Base-by-base conservation (phyloP, 495 filamentous ascomycete genomes). In the Patellaria atrata region DNA sequence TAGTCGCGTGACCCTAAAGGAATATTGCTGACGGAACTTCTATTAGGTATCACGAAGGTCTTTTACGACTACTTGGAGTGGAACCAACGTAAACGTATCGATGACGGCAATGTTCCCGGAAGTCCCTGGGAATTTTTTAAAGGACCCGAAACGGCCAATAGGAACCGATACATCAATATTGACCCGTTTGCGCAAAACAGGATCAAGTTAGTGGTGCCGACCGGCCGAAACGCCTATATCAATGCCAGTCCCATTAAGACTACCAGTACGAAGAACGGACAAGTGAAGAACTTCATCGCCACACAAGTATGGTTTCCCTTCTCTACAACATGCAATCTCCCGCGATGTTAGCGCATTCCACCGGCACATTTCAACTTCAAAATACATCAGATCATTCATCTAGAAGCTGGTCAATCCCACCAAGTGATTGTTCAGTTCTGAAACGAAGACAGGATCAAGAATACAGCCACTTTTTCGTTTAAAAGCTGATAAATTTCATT, bases 211-310 rank as follows among this genome's bases (percentile, higher is more conserved):
- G 68, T 69, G 22, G 89, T 96, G 2, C 78, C 82, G 8, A 70
- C 77, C 19, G 82, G 77, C 10, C 60, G 75, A 37, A 73, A 75
- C 44, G 82, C 94, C 55, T 99, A 96, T 57, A 91, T 96, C 63
- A 99, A 99, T 53, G 89, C 89, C 13, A 92, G 83, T 5, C 83
- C 85, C 13, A 91, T 99, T 28, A 48, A 64, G 4, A 61, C 94
- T 18, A 60, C 57, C 22, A 70, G 71, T 37, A 67, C 71, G 5
- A 57, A 61, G 7, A 65, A 70, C 11, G 48, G 57, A 23, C 54
- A 59, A 25, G 54, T 64, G 31, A 61, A 65, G 37, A 67, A 56
- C 27, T 82, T 75, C 49, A 82, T 82, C 47, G 75, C 66, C 35
- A 85, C 63, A 29, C 76, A 69, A 63, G 79, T 65, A 60, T 47